Conservation (phyloP, 2,329 filamentous ascomycete species). For the Pyrenochaeta sp. region DNA sequence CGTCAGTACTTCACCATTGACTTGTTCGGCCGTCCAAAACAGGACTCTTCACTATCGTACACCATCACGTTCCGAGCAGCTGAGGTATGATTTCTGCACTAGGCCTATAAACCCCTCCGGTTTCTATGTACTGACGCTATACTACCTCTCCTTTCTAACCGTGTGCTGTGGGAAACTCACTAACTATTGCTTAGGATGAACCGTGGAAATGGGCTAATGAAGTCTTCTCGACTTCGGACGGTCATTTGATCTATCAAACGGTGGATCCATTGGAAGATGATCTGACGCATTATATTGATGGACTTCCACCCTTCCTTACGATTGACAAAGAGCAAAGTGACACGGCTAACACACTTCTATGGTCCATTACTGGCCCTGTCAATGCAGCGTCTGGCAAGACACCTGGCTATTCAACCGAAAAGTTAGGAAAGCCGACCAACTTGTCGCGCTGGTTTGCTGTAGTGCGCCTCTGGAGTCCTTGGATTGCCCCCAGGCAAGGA, state of each 20-base stretch:
- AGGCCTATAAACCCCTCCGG: too few species aligned
- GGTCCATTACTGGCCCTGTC: constrained; percentile 69
- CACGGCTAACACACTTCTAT: constrained; percentile 73
- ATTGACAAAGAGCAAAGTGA: constrained; percentile 68
- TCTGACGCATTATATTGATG: constrained; percentile 65
- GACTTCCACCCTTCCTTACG: constrained; percentile 64
- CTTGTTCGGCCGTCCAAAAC: constrained; percentile 55
- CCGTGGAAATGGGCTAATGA: constrained; percentile 77
- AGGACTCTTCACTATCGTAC: constrained; percentile 65
- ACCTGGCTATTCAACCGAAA: constrained; percentile 65
- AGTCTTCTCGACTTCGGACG: constrained; percentile 69
- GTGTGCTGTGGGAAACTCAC: neutral
- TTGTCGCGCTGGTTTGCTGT: constrained; percentile 81
- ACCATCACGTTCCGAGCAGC: constrained; percentile 73
- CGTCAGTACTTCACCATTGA: constrained; percentile 64
- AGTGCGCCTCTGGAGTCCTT: constrained; percentile 80
- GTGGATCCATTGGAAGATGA: constrained; percentile 47
- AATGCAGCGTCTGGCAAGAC: constrained; percentile 63
- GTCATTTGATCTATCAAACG: constrained; percentile 64
- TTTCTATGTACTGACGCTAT: too few species aligned
- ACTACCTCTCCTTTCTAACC: neutral
- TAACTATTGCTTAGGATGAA: constrained; percentile 42
- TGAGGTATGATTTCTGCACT: constrained; percentile 18
- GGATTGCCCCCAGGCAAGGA: constrained; percentile 90
- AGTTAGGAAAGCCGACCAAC: constrained; percentile 71